A percentile compares a stretch with the other conserved stretches of the same genome.
Evolutionary conservation across 768 basidiomycete genomes (phyloP).

Genomic region (Lentinula raphanica): DNA sequence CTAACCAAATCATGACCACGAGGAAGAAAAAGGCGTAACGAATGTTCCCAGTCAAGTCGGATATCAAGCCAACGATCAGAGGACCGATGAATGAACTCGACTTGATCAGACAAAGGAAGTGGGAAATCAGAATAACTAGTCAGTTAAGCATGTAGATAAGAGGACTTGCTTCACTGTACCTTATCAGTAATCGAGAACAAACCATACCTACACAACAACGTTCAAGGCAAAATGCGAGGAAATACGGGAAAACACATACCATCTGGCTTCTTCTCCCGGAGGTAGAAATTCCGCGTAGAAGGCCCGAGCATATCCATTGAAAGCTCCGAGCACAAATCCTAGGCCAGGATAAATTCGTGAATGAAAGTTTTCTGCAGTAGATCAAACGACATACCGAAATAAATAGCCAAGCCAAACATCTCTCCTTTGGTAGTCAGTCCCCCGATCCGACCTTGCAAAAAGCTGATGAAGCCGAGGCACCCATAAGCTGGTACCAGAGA

Average conservation of each 20-base stretch:
- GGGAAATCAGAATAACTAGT: not conserved
- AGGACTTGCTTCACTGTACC: conserved; percentile 26
- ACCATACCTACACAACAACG: conserved; percentile 41
- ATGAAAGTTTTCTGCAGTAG: not conserved
- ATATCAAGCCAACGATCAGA: conserved; percentile 79
- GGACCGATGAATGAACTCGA: conserved; percentile 92
- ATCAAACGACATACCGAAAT: conserved; percentile 54
- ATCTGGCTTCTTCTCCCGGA: conserved; percentile 82
- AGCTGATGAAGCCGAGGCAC: conserved; percentile 67
- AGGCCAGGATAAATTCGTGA: not conserved
- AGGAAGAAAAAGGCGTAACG: conserved; percentile 90
- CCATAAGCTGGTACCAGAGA: conserved; percentile 74
- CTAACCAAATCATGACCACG: conserved; percentile 71
- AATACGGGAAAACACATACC: conserved; percentile 38
- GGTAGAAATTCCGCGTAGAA: conserved; percentile 87
- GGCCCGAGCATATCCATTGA: conserved; percentile 85
- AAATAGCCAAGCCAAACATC: conserved; percentile 79
- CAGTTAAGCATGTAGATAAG: not conserved
- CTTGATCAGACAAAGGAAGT: conserved; percentile 15
- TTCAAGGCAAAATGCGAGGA: not conserved
- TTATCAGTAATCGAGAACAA: conserved; percentile 91
- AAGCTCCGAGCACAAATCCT: conserved; percentile 81
- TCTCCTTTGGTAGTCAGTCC: conserved; percentile 76
- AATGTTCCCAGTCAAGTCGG: conserved; percentile 87
- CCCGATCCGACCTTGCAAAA: conserved; percentile 52